Percentiles rank a stretch among this genome's conserved stretches.
These are phyloP conservation scores for Chrysosporium queenslandicum DNA, from an alignment of 2,329 filamentous ascomycete species.

Conservation along the genomic window DNA sequence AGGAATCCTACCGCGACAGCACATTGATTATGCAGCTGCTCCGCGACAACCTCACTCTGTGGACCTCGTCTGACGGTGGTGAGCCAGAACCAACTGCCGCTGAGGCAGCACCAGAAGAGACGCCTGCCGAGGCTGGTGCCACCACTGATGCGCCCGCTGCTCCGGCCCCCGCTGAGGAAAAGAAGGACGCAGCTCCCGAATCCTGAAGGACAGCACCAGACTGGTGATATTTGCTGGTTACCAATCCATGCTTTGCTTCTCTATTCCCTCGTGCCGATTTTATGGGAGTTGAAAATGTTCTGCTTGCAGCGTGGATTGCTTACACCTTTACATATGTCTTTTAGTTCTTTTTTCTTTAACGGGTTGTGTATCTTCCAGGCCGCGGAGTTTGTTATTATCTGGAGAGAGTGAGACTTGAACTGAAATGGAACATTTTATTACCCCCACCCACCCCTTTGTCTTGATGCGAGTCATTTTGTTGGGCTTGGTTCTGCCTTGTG, in stretches of 20 bases:
- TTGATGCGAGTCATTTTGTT: background rate
- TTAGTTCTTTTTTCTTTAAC: conserved; percentile 12
- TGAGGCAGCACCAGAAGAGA: conserved; percentile 37
- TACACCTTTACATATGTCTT: conserved; percentile 11
- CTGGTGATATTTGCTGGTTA: background rate
- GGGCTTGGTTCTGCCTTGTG: background rate
- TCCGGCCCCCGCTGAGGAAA: conserved; percentile 12
- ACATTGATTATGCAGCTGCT: conserved; percentile 99
- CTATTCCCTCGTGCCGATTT: background rate
- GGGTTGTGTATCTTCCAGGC: conserved; percentile 16
- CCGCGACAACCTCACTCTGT: conserved; percentile 94
- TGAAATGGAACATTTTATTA: conserved; percentile 10
- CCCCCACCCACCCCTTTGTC: background rate
- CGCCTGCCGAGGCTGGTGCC: conserved; percentile 31
- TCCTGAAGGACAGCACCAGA: conserved; percentile 22
- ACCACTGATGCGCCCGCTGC: conserved; percentile 11
- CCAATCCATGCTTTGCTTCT: conserved; percentile 1
- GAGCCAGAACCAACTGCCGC: conserved; percentile 49
- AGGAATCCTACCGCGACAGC: conserved; percentile 98
- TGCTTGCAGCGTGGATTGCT: conserved; percentile 8
- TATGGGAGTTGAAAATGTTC: conserved; percentile 2
- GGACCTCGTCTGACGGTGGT: conserved; percentile 85
- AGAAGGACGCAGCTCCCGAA: conserved; percentile 25
- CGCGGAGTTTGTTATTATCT: conserved; percentile 15
- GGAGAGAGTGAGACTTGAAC: conserved; percentile 10